phyloP scores from a whole-genome alignment of 2,329 filamentous ascomycete genomes.

The Aspergillus tubingensis region DNA sequence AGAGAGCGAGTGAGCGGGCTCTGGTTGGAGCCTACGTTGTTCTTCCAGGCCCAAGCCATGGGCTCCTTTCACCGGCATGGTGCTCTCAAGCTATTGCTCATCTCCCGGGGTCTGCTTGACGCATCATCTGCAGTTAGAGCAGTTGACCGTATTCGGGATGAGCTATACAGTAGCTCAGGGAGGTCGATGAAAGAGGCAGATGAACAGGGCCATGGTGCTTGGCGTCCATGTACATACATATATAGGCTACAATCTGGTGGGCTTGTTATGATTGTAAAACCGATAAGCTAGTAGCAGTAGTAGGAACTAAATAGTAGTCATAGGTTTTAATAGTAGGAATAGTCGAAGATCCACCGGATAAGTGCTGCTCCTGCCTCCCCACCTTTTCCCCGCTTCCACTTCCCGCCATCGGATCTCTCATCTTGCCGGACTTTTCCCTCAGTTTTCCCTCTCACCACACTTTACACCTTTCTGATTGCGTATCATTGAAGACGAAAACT shows the following conservation, averaged over 20 bases:
- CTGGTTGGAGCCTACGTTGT: conserved; percentile 18
- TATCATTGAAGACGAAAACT: background rate
- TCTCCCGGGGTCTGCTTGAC: background rate
- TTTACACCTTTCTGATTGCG: background rate
- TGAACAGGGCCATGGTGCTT: conserved; percentile 7
- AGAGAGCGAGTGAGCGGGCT: conserved; percentile 23
- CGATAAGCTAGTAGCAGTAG: background rate
- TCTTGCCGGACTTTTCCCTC: background rate
- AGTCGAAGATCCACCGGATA: background rate
- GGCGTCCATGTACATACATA: conserved; percentile 23
- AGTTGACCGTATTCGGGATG: background rate
- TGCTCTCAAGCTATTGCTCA: conserved; percentile 1
- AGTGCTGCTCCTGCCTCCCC: background rate
- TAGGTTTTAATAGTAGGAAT: background rate
- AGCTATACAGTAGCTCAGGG: background rate
- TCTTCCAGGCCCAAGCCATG: conserved; percentile 5
- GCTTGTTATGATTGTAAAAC: conserved; percentile 9
- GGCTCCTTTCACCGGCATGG: conserved; percentile 1
- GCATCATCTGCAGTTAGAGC: conserved; percentile 2
- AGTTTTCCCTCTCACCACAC: background rate
- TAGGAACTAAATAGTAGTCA: too few species aligned
- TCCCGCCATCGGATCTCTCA: background rate
- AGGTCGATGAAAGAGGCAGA: background rate
- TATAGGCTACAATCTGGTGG: conserved; percentile 19
- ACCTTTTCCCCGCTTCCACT: conserved; percentile 7